A percentile compares a stretch with the other conserved stretches of the same genome.
Evolutionary conservation across 768 basidiomycete genomes (phyloP).

Genomic region (Cyclocybe aegerita): DNA sequence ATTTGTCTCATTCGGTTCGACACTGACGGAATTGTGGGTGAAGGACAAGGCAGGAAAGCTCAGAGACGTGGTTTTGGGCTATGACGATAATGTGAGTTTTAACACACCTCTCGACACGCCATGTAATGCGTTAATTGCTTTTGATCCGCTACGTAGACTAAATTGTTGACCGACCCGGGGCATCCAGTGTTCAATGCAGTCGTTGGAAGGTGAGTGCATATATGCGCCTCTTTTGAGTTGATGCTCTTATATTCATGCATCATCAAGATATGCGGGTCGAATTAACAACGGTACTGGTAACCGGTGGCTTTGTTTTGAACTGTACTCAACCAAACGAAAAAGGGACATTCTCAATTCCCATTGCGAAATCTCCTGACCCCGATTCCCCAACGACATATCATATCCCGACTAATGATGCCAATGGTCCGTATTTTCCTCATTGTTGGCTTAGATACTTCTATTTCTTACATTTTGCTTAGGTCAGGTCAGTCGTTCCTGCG

Average conservation of each 20-base stretch:
- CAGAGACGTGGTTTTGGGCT: conserved; percentile 57
- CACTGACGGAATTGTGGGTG: conserved; percentile 55
- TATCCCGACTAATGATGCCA: conserved; percentile 49
- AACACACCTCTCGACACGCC: not conserved
- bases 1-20: conserved; percentile 57
- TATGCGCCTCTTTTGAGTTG: not conserved
- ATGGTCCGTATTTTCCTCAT: conserved; percentile 28
- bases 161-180: conserved; percentile 40
- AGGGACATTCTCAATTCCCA: conserved; percentile 57
- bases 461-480: conserved; percentile 9
- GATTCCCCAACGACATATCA: conserved; percentile 46
- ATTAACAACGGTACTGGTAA: conserved; percentile 43
- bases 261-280: conserved; percentile 47
- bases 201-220: conserved; percentile 29
- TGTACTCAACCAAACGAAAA: not conserved
- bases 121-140: not conserved
- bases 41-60: conserved; percentile 48
- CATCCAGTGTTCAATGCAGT: conserved; percentile 47
- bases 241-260: not conserved
- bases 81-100: conserved; percentile 48
- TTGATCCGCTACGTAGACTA: conserved; percentile 24
- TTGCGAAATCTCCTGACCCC: conserved; percentile 42
- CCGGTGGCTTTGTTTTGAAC: not conserved
- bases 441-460: not conserved
- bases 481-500: conserved; percentile 13